These are phyloP conservation scores for Escallonia rubra DNA, from an alignment of 129 eudicot genomes.

Conservation along the genomic window DNA sequence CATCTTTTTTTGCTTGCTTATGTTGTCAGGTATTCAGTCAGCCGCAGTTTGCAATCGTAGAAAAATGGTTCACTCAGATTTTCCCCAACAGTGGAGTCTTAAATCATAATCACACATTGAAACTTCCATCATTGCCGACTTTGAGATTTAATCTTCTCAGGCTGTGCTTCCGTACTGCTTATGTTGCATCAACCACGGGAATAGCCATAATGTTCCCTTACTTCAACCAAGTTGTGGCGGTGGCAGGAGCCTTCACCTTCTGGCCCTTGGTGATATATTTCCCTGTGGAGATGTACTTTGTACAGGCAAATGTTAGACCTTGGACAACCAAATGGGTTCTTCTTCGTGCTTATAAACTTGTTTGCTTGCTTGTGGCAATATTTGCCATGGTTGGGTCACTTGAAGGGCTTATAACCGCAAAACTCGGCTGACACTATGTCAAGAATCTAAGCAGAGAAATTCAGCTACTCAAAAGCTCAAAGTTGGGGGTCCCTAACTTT, in stretches of 20 bases:
- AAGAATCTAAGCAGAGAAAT: no score
- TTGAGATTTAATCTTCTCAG: slow-evolving; percentile 40
- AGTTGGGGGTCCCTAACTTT: no score
- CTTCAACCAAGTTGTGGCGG: slow-evolving; percentile 51
- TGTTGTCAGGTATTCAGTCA: slow-evolving; percentile 57
- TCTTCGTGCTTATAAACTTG: slow-evolving; percentile 25
- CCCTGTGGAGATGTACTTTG: slow-evolving; percentile 48
- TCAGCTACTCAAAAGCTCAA: no score
- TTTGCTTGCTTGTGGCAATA: slow-evolving; percentile 29
- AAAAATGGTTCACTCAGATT: slow-evolving; percentile 43
- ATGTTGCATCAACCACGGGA: slow-evolving; percentile 26
- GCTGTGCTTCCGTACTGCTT: slow-evolving; percentile 41
- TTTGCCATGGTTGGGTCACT: slow-evolving; percentile 46
- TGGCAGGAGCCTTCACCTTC: slow-evolving; percentile 49
- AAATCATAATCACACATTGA: slow-evolving; percentile 19
- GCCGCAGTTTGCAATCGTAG: slow-evolving; percentile 49
- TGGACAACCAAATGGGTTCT: slow-evolving; percentile 44
- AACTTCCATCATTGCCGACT: slow-evolving; percentile 25
- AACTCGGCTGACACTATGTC: slow-evolving; percentile 12
- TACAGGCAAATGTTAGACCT: slow-evolving; percentile 33
- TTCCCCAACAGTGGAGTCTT: slow-evolving; percentile 40
- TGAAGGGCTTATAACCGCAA: slow-evolving; percentile 25
- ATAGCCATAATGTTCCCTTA: slow-evolving; percentile 45
- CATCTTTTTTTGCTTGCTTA: background rate
- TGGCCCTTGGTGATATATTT: slow-evolving; percentile 57